Base-by-base conservation (phyloP, 2,329 filamentous ascomycete species). In the Penicillium sp. region DNA sequence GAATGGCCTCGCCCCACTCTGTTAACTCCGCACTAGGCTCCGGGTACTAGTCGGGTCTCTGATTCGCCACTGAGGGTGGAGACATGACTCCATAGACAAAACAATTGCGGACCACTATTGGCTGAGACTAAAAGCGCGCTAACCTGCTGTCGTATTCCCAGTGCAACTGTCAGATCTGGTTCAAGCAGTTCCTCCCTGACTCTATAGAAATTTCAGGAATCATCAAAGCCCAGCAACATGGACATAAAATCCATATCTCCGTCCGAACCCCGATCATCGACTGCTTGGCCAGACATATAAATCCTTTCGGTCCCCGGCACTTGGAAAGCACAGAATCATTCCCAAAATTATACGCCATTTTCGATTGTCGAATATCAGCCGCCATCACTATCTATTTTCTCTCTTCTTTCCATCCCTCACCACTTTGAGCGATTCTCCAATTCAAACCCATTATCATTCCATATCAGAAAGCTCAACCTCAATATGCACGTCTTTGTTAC, bases 401-500 rank as follows among this genome's bases (percentile, higher is more conserved):
- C 31, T 44, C 19, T 2, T 21, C 21, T 16, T 25, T 25, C 39
- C 11, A 21, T 26, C 21, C 10, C 42, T 11, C 9, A 47, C n/a
- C 26, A 47, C 5, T 14, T 29, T 35, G 14, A 35, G 1, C 14
- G 14, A 16, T 5, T 39, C 7, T 19, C 16, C 35, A 21, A 42
- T 42, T 42, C 9, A 10, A 13, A 46, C 1, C 25, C 11, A 25
- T 26, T 4, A 48, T 16, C 31, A 19, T 3, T 29, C 11, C 7
- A 25, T 7, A 8, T 5, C 45, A 33, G 25, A 3, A 23, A 27
- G 2, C 10, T 16, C 19, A 25, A 37, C 10, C 8, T 23, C 49
- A 58, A 45, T 3, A 65, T 65, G 62, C 63, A 54, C 19, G 54
- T 64, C 16, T 65, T 65, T 25, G 60, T 64, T 8, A 80, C 78